Evolutionary conservation across 345 rosid genomes (phyloP), one percentile per base, ranked within the genome.

Genomic region (Melaleuca alternifolia): DNA sequence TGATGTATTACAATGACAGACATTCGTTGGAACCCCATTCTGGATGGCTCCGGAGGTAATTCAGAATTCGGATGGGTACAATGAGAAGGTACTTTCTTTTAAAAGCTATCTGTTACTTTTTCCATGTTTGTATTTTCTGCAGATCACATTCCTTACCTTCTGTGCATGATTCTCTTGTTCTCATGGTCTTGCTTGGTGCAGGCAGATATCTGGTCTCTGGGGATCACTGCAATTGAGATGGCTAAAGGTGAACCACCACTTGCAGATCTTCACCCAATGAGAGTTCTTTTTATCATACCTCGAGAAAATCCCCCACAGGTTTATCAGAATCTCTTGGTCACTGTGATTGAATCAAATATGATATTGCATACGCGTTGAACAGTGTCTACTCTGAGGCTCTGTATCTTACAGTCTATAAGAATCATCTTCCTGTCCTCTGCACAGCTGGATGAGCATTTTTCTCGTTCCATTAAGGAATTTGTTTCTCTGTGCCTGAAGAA

Each of bases 11-110:
- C 85, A 85, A 89, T 89, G 87, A 87, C 96, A 98, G 99, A 98
- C 99, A 87, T 95, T 98, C 91, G 99, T 98, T 85, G 99, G 99
- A 91, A 98, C 99, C 54, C 99, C 99, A 87, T 98, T 98, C 92
- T 98, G 99, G 99, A 98, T 98, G 99, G 99, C 99, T 48, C 99
- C 99, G 15, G 99, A 98, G 91, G 99, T 98, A 65, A 98, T 98
- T 92, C 99, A 96, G 90, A 96, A 98, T 91, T 95, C 98, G 11
- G 99, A 98, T 82, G 99, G 99, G 71, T 98, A 98, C 89, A 93
- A 98, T 86, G 99, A 95, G 91, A 98, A 98, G 99, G 99, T 98
- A 90, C 71, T 88, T 51, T 75, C 54, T 88, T 51, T 62, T 82
- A n/a, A 10, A 26, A 26, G 51, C 50, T 50, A 54, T 88, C 41